A percentile compares a stretch with the other conserved stretches of the same genome.
Conservation (phyloP, 2,329 filamentous ascomycete species). For the Xylaria sp. region DNA sequence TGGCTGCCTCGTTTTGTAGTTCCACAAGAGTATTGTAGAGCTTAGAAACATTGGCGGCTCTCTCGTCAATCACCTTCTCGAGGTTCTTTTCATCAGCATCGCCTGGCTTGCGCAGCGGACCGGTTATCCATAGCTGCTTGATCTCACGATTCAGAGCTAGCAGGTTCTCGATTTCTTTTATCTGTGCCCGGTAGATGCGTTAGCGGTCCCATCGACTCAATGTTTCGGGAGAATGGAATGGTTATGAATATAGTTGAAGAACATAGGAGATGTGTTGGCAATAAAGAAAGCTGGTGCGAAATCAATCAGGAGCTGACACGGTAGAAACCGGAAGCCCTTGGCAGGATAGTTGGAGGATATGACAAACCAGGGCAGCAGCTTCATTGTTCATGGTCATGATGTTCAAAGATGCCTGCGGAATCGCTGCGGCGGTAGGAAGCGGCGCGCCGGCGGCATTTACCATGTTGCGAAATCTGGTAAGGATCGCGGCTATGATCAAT, state of each 20-base stretch:
- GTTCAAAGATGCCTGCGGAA: constrained; percentile 54
- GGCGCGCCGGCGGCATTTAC: constrained; percentile 52
- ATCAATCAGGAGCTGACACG: background rate
- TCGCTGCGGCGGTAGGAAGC: constrained; percentile 49
- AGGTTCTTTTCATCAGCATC: constrained; percentile 52
- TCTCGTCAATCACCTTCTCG: constrained; percentile 50
- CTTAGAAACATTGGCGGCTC: constrained; percentile 51
- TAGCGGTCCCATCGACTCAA: background rate
- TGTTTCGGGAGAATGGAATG: background rate
- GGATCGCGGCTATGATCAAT: constrained; percentile 56
- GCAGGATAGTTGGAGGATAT: background rate
- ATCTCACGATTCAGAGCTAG: constrained; percentile 59
- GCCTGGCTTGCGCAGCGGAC: constrained; percentile 56
- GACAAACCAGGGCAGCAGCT: constrained; percentile 50
- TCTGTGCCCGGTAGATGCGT: constrained; percentile 42
- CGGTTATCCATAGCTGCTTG: constrained; percentile 61
- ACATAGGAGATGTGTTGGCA: background rate
- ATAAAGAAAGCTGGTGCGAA: background rate
- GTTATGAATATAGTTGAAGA: background rate
- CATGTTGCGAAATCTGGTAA: constrained; percentile 57
- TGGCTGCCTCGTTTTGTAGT: constrained; percentile 39
- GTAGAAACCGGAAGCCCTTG: background rate
- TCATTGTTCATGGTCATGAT: constrained; percentile 54
- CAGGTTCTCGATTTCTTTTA: constrained; percentile 56
- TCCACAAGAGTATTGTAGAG: constrained; percentile 47